Conservation (phyloP, 1,284 basidiomycete species). For the Chiua sp. region DNA sequence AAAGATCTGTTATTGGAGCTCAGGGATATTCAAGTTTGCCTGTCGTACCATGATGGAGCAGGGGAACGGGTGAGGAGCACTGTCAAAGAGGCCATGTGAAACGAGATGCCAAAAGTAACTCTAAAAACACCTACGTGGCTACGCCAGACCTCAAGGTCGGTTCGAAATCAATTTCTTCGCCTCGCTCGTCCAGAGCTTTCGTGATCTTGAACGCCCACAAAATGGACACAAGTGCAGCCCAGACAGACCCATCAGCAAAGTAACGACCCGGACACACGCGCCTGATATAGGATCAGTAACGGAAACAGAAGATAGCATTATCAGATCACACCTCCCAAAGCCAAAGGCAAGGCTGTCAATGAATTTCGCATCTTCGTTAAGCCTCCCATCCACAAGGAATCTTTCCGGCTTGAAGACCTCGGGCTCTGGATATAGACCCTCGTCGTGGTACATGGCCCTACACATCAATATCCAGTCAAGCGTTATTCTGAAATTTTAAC, state of each 20-base stretch:
- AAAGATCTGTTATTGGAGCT: too few species aligned
- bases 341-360: neutral
- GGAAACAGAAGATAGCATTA: too few species aligned
- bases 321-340: neutral
- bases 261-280: neutral
- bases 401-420: constrained; percentile 20
- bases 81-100: neutral
- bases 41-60: too few species aligned
- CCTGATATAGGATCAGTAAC: neutral
- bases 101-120: too few species aligned
- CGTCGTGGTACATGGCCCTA: neutral
- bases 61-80: neutral
- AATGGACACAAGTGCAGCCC: neutral
- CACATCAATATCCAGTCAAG: neutral
- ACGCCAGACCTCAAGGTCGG: neutral
- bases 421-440: constrained; percentile 12
- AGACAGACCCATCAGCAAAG: neutral
- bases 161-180: neutral
- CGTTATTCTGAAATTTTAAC: neutral
- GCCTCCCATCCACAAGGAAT: constrained; percentile 10
- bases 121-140: neutral
- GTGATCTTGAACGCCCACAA: neutral
- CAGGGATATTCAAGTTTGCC: too few species aligned
- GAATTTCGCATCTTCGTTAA: neutral
- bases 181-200: neutral